Percentiles rank a stretch among this genome's conserved stretches.
These are phyloP conservation scores for Vitis cinerea DNA, from an alignment of 164 flowering plant genomes.

Conservation along the genomic window DNA sequence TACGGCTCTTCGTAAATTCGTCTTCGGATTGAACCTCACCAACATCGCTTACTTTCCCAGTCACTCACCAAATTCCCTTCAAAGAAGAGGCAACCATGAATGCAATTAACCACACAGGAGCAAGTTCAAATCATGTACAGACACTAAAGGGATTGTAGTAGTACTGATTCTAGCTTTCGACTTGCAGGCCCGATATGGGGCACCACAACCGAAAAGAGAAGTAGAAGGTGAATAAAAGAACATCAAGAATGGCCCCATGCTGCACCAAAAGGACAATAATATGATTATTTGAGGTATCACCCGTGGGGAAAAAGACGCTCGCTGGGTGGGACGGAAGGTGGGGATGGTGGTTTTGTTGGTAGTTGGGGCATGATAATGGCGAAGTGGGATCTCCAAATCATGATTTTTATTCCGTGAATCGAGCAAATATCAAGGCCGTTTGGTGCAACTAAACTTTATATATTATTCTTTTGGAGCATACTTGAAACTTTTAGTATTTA, in stretches of 20 bases:
- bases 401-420: constrained; percentile 8
- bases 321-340: constrained; percentile 13
- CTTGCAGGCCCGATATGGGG: constrained; percentile 10
- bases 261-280: constrained; percentile 9
- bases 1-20: constrained; percentile 47
- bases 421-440: background rate
- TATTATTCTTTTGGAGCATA: too few species aligned
- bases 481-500: too few species aligned
- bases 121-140: too few species aligned
- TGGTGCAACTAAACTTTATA: too few species aligned
- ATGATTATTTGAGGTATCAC: constrained; percentile 8
- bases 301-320: constrained; percentile 11
- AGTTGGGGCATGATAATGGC: constrained; percentile 8
- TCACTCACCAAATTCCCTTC: background rate
- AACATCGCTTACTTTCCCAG: constrained; percentile 72
- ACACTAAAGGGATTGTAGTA: background rate
- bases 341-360: constrained; percentile 17
- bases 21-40: constrained; percentile 99
- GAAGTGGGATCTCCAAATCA: constrained; percentile 25
- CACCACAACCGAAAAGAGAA: constrained; percentile 12
- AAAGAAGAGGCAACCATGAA: background rate
- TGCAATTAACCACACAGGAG: background rate
- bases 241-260: constrained; percentile 7
- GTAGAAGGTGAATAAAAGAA: constrained; percentile 10
- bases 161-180: background rate